Percentiles rank a stretch among this genome's conserved stretches.
Evolutionary conservation across 2,329 filamentous ascomycete species (phyloP).

Genomic region (Diaporthe vexans): DNA sequence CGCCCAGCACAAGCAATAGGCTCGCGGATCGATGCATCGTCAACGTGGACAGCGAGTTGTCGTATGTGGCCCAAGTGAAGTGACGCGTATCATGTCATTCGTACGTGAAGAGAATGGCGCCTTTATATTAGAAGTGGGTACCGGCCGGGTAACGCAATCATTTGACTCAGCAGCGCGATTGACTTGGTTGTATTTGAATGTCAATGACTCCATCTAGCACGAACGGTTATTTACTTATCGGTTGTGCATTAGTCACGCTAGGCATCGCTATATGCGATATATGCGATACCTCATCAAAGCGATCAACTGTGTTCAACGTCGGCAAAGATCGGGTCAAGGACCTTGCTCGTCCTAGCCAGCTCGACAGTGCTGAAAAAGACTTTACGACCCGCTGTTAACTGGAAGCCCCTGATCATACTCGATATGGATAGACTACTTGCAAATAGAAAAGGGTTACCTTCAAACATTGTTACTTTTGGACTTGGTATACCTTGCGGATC

Average conservation of each 20-base stretch:
- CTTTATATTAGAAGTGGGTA: constrained; percentile 10
- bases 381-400: too few species aligned
- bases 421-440: too few species aligned
- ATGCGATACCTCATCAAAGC: neutral
- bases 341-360: too few species aligned
- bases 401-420: too few species aligned
- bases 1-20: neutral
- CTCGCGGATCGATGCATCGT: neutral
- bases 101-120: constrained; percentile 2
- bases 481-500: too few species aligned
- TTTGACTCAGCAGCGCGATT: neutral
- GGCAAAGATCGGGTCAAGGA: too few species aligned
- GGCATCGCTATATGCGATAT: constrained; percentile 1
- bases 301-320: too few species aligned
- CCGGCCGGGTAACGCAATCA: neutral
- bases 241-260: neutral
- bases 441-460: too few species aligned
- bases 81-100: neutral
- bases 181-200: neutral
- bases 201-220: neutral
- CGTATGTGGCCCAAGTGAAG: neutral
- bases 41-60: too few species aligned
- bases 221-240: neutral
- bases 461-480: too few species aligned
- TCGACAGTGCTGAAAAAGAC: too few species aligned